phyloP scores from a whole-genome alignment of 805 yeast species.

The Suhomyces canberraensis region DNA sequence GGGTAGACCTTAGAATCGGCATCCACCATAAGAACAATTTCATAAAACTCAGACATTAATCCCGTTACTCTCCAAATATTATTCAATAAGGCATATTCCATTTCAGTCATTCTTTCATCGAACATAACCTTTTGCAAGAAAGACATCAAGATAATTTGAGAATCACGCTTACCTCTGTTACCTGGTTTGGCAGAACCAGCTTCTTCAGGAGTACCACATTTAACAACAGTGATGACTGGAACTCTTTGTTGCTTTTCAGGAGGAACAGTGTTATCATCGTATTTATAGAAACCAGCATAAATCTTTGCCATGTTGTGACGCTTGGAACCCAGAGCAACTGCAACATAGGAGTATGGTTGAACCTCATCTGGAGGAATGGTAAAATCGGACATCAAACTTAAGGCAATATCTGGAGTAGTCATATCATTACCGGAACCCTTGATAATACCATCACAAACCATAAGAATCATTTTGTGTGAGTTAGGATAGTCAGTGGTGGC shows the following conservation, averaged over 20 bases:
- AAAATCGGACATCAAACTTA: slow-evolving; percentile 78
- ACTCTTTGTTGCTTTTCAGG: slow-evolving; percentile 80
- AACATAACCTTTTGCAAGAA: slow-evolving; percentile 83
- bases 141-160: slow-evolving; percentile 87
- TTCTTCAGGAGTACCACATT: slow-evolving; percentile 86
- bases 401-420: slow-evolving; percentile 86
- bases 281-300: slow-evolving; percentile 89
- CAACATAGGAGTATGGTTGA: slow-evolving; percentile 81
- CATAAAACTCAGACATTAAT: slow-evolving; percentile 77
- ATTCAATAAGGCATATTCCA: slow-evolving; percentile 74
- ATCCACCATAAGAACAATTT: slow-evolving; percentile 85
- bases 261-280: slow-evolving; percentile 72
- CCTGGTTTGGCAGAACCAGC: slow-evolving; percentile 69
- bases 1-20: slow-evolving; percentile 90
- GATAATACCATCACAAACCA: slow-evolving; percentile 90
- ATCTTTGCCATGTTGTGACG: slow-evolving; percentile 98
- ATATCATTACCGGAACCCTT: slow-evolving; percentile 90
- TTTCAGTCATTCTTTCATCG: slow-evolving; percentile 91
- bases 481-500: slow-evolving; percentile 96
- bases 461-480: slow-evolving; percentile 81
- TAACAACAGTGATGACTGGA: slow-evolving; percentile 75
- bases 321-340: slow-evolving; percentile 90
- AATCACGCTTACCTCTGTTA: slow-evolving; percentile 94
- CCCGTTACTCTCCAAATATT: slow-evolving; percentile 84
- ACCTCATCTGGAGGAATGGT: slow-evolving; percentile 71